Base-by-base conservation (phyloP, 345 rosid genomes). In the Brassica incana region DNA sequence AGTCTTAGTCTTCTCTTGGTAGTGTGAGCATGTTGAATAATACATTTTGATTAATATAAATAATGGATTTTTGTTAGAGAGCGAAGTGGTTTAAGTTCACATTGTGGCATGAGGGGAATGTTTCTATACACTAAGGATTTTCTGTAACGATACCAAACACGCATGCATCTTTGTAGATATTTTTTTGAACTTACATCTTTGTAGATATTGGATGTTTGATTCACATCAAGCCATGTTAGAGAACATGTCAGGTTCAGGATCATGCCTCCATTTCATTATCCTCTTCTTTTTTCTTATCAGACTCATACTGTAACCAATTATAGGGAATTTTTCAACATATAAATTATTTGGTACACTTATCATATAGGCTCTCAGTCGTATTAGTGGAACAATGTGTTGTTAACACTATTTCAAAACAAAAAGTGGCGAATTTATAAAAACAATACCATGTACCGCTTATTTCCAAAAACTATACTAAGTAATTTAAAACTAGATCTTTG, bases 81-180 rank as follows among this genome's bases (percentile, higher is more conserved):
- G 73, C 12, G 33, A 74, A 74, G 48, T 74, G 70, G 33, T 48
- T 63, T 64, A 25, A 38, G 59, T 40, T 73, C 67, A 73, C 59
- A 73, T 73, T 61, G 68, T 74, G 77, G 77, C 50, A 36, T 82
- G 77, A 36, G 69, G 78, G 71, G 63, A 45, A 16, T 76, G 58
- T 74, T 58, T 82, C 84, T 86, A 79, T 72, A 84, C 82, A 81
- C 69, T 67, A 5, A 75, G 65, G 78, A 71, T 68, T 77, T 69
- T 72, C 77, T 80, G 74, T 72, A 74, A 27, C 65, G 77, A 69
- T 77, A 78, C 71, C 71, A 72, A 74, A 69, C 54, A 62, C 75
- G 69, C 69, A 66, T 40, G 80, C 77, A 74, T 74, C 77, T 74
- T 48, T 74, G 60, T 74, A 33, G 27, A 74, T 45, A 74, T 74